These are phyloP conservation scores for Chalara sp. DNA, from an alignment of 2,329 filamentous ascomycete genomes.

Conservation along the genomic window DNA sequence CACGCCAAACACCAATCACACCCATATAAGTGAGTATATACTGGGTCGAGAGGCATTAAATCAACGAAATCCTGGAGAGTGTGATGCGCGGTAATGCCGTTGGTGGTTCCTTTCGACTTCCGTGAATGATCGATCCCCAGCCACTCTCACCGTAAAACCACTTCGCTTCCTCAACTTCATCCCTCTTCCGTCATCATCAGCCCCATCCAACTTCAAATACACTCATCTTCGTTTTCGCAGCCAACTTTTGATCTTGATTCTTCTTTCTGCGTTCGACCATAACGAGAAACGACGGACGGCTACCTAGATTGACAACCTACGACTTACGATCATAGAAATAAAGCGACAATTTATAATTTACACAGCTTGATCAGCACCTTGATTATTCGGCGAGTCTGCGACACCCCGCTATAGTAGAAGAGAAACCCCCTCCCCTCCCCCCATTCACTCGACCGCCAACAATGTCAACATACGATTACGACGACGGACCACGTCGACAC, in stretches of 20 bases:
- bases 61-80: too few relatives aligned
- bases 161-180: too few relatives aligned
- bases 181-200: neutral
- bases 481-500: slow-evolving; percentile 21
- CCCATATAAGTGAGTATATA: too few relatives aligned
- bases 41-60: too few relatives aligned
- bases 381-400: neutral
- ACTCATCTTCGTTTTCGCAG: neutral
- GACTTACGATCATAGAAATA: neutral
- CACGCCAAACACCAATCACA: too few relatives aligned
- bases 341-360: too few relatives aligned
- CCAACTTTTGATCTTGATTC: neutral
- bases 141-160: too few relatives aligned
- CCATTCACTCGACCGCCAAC: slow-evolving; percentile 20
- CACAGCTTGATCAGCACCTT: too few relatives aligned
- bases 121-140: too few relatives aligned
- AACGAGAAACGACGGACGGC: neutral
- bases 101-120: too few relatives aligned
- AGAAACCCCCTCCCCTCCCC: slow-evolving; percentile 1
- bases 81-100: too few relatives aligned
- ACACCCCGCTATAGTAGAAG: slow-evolving; percentile 1
- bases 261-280: neutral
- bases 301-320: neutral
- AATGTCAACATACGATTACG: slow-evolving; percentile 21
- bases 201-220: neutral